Percentiles rank a stretch among this genome's conserved stretches.
Evolutionary conservation across 148 eudicot genomes (phyloP).

Genomic region (Fagopyrum homotropicum): DNA sequence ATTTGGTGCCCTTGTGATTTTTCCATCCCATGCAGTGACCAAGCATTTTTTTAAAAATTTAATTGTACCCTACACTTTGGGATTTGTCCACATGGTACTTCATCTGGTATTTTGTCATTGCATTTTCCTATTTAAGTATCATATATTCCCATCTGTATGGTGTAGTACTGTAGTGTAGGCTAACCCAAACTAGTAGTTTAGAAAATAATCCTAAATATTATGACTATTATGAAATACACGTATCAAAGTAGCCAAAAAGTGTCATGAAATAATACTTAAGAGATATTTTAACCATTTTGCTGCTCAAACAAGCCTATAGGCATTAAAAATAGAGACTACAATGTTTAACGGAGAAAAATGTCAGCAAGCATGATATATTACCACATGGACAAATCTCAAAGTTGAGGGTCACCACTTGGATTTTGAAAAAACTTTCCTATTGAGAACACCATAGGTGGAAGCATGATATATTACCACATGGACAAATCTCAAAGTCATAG

Average conservation of each 20-base stretch:
- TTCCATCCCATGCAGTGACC: background rate
- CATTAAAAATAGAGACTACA: background rate
- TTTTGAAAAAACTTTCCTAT: too few species aligned
- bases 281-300: background rate
- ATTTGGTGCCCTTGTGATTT: background rate
- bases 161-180: too few species aligned
- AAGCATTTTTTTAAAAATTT: too few species aligned
- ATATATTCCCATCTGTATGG: too few species aligned
- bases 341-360: background rate
- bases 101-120: too few species aligned
- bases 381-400: background rate
- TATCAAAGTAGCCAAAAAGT: background rate
- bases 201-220: too few species aligned
- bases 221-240: background rate
- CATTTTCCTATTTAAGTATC: too few species aligned
- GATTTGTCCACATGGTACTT: too few species aligned
- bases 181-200: too few species aligned
- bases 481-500: background rate
- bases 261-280: background rate
- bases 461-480: background rate
- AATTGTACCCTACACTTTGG: too few species aligned
- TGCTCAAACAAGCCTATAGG: background rate
- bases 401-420: background rate
- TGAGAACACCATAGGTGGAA: too few species aligned
- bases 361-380: background rate